A percentile compares a stretch with the other conserved stretches of the same genome.
phyloP scores from a whole-genome alignment of 2,329 filamentous ascomycete genomes.

The Fusarium multiceps region DNA sequence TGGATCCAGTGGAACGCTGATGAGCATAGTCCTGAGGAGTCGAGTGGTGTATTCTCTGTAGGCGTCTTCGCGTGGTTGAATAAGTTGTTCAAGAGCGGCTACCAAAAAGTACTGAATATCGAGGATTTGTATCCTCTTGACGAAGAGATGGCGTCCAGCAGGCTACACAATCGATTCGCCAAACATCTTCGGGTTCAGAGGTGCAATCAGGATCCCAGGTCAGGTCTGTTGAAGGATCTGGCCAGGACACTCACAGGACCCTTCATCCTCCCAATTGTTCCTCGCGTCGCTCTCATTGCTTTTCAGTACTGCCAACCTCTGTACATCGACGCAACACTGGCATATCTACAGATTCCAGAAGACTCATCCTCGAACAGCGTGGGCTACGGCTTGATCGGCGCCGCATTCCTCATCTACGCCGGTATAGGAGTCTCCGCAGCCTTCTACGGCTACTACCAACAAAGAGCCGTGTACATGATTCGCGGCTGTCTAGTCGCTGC shows the following conservation, averaged over 20 bases:
- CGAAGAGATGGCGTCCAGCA: slow-evolving; percentile 40
- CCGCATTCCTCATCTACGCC: slow-evolving; percentile 53
- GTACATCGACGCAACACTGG: slow-evolving; percentile 54
- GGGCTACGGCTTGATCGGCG: slow-evolving; percentile 58
- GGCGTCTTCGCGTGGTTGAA: slow-evolving; percentile 52
- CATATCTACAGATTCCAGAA: slow-evolving; percentile 48
- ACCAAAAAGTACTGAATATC: slow-evolving; percentile 47
- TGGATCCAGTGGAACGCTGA: slow-evolving; percentile 53
- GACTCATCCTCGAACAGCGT: slow-evolving; percentile 32
- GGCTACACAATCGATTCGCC: slow-evolving; percentile 33
- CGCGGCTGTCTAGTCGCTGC: slow-evolving; percentile 50
- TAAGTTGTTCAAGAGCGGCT: slow-evolving; percentile 52
- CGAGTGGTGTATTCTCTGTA: slow-evolving; percentile 49
- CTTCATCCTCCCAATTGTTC: slow-evolving; percentile 51
- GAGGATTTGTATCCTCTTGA: slow-evolving; percentile 53
- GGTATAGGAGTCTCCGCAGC: slow-evolving; percentile 55
- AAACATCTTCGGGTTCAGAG: slow-evolving; percentile 41
- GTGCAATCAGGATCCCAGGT: slow-evolving; percentile 36
- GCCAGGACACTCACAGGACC: slow-evolving; percentile 48
- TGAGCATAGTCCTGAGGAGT: slow-evolving; percentile 55
- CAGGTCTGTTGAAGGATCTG: slow-evolving; percentile 48
- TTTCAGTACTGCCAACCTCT: slow-evolving; percentile 59
- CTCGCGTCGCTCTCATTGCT: slow-evolving; percentile 53
- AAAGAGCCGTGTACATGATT: slow-evolving; percentile 49
- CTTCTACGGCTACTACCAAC: slow-evolving; percentile 55